Evolutionary conservation across 805 yeast genomes (phyloP), one percentile per base, ranked within the genome.

Genomic region (Yarrowia bubula): DNA sequence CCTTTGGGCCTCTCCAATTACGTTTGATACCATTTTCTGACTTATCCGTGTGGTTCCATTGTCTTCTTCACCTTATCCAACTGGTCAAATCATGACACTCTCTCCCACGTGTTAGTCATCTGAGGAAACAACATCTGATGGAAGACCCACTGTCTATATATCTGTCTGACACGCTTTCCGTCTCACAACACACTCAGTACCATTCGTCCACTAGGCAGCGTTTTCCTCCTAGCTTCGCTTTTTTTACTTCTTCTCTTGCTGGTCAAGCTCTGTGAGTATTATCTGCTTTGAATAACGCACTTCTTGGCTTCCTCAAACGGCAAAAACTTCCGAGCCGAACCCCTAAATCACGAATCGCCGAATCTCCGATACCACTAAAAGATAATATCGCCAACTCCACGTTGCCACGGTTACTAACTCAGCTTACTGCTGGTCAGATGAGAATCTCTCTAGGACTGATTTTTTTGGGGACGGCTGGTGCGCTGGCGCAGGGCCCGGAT

Each of bases 401-500:
- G 22, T 14, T 32, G 33, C 17, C 28, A 28, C 33, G n/a, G 8
- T 31, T 22, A 31, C 53, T 47, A 47, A 47, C 53, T 32, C 10
- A 47, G 38, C 39, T 15, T n/a, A 8, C 55, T 48, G 55, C 55
- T 48, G 41, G 55, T 32, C 55, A 48, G 55, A 48, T 48, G 55
- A 48, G 32, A 48, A 17, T 48, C 41, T 48, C 55, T 48, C 41
- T 8, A 41, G 55, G 55, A 10, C 17, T 48, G 53, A 17, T 41
- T 13, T 48, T 48, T 17, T 35, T 48, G 41, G 55, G 55, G 55
- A 33, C 35, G 55, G 41, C 13, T 17, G 17, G 53, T 48, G 55
- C 41, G 41, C 55, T 48, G 41, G 55, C 55, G 55, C 55, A 48
- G 9, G 31, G 41, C 7, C 55, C 39, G 31, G 41, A 35, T 35